phyloP scores from a whole-genome alignment of 176 grass and related monocot species.

The Phoenix roebelenii region DNA sequence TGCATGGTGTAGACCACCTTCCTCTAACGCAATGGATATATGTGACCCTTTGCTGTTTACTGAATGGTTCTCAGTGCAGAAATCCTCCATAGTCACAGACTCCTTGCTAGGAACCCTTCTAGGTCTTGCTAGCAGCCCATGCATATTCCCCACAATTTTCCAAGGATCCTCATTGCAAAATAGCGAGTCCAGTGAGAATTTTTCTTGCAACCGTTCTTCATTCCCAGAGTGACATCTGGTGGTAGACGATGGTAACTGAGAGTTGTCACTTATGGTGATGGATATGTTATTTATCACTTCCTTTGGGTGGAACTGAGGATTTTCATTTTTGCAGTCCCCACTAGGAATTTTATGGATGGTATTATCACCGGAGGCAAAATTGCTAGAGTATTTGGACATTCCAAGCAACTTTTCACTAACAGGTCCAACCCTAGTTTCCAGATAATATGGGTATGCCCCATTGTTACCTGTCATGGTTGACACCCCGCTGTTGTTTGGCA shows the following conservation, averaged over 20 bases:
- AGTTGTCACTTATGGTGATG: constrained; percentile 17
- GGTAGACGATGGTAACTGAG: constrained; percentile 33
- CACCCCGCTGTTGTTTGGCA: constrained; percentile 37
- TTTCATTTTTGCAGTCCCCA: constrained; percentile 37
- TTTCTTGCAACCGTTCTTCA: constrained; percentile 42
- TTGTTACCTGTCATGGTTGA: constrained; percentile 49
- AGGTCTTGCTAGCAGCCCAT: constrained; percentile 62
- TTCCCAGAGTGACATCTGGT: constrained; percentile 23
- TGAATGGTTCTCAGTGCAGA: constrained; percentile 28
- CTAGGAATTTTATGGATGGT: constrained; percentile 29
- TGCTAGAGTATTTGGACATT: constrained; percentile 25
- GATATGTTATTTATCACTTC: constrained; percentile 35
- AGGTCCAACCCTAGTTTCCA: constrained; percentile 35
- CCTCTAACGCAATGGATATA: constrained; percentile 53
- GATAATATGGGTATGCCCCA: constrained; percentile 45
- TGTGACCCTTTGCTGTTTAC: constrained; percentile 59
- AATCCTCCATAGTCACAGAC: constrained; percentile 50
- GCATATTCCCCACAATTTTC: constrained; percentile 28
- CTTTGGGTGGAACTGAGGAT: constrained; percentile 30
- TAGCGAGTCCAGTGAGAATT: constrained; percentile 35
- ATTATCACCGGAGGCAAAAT: constrained; percentile 40
- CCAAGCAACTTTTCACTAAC: constrained; percentile 1
- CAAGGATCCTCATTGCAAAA: constrained; percentile 32
- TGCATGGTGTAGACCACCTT: constrained; percentile 23
- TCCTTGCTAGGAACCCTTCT: constrained; percentile 70